A percentile compares a stretch with the other conserved stretches of the same genome.
Evolutionary conservation across 495 filamentous ascomycete species (phyloP).

Genomic region (Choiromyces venosus): DNA sequence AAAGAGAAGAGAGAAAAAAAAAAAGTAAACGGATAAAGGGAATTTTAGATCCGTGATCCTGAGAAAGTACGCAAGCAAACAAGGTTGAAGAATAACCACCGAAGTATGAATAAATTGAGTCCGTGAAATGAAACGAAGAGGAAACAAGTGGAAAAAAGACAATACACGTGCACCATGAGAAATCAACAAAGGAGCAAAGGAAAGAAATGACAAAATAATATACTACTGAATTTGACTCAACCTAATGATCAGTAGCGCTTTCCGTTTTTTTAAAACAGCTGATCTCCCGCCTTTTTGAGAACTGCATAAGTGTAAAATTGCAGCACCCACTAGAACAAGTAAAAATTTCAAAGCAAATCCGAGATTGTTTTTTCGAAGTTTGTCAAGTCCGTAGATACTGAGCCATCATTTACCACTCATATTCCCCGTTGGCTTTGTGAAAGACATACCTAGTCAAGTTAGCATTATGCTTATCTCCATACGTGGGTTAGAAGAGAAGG

Average conservation of each 20-base stretch:
- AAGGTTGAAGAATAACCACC: not conserved
- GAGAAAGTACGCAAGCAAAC: too few species aligned
- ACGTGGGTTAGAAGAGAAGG: not conserved
- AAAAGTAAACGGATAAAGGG: not conserved
- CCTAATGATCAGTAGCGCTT: constrained; percentile 23
- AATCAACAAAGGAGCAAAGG: not conserved
- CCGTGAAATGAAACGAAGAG: not conserved
- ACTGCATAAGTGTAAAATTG: not conserved
- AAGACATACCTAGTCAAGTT: constrained; percentile 69
- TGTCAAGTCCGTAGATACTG: not conserved
- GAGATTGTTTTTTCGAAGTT: not conserved
- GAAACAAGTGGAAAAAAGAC: constrained; percentile 10
- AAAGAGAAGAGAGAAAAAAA: too few species aligned
- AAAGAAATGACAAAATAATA: not conserved
- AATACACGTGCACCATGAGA: constrained; percentile 10
- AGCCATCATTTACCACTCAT: constrained; percentile 73
- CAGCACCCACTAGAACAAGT: constrained; percentile 9
- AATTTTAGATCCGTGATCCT: not conserved
- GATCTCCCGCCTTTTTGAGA: constrained; percentile 8
- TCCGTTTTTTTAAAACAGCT: constrained; percentile 8
- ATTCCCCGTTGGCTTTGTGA: constrained; percentile 93
- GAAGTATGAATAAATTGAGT: not conserved
- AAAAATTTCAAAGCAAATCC: constrained; percentile 5
- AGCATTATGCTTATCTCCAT: constrained; percentile 22
- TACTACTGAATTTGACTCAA: constrained; percentile 6